Percentiles rank a stretch among this genome's conserved stretches.
These are phyloP conservation scores for Colletotrichum coccodes DNA, from an alignment of 2,329 filamentous ascomycete genomes.

Conservation along the genomic window DNA sequence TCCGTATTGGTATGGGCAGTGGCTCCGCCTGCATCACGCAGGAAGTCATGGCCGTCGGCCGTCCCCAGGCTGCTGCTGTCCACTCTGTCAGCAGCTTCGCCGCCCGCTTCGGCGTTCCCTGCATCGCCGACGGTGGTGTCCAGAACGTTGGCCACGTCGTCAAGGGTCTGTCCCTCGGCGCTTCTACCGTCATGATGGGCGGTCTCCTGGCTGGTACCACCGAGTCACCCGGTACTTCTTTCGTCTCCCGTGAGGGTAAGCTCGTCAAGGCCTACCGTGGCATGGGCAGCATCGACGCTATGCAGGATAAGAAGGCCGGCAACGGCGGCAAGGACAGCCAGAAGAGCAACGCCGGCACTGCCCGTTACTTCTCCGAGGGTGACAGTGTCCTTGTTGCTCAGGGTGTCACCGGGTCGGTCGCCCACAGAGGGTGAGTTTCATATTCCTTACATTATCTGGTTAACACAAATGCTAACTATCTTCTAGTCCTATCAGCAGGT, in stretches of 20 bases:
- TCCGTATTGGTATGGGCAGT: slow-evolving; percentile 98
- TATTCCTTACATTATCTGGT: not conserved
- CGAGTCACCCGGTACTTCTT: slow-evolving; percentile 96
- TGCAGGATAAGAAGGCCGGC: slow-evolving; percentile 98
- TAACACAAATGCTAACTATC: slow-evolving; percentile 45
- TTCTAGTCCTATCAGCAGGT: slow-evolving; percentile 84
- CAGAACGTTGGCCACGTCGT: slow-evolving; percentile 99
- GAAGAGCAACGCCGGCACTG: slow-evolving; percentile 92
- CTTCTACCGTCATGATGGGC: slow-evolving; percentile 99
- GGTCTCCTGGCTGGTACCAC: slow-evolving; percentile 96
- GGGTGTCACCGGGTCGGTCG: slow-evolving; percentile 89
- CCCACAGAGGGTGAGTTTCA: slow-evolving; percentile 73
- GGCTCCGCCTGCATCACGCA: slow-evolving; percentile 99
- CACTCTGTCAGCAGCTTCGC: slow-evolving; percentile 91
- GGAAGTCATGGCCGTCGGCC: slow-evolving; percentile 98
- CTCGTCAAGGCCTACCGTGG: slow-evolving; percentile 99
- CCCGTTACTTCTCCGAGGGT: slow-evolving; percentile 97
- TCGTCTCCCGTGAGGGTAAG: slow-evolving; percentile 95
- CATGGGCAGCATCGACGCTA: slow-evolving; percentile 98
- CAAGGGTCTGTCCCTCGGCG: slow-evolving; percentile 94
- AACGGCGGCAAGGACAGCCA: slow-evolving; percentile 76
- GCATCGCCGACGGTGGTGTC: slow-evolving; percentile 96
- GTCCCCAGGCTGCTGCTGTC: slow-evolving; percentile 93
- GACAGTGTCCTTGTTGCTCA: slow-evolving; percentile 95
- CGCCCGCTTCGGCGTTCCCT: slow-evolving; percentile 92